These are phyloP conservation scores for Kwoniella bestiolae DNA, from an alignment of 768 basidiomycete species.

Conservation along the genomic window DNA sequence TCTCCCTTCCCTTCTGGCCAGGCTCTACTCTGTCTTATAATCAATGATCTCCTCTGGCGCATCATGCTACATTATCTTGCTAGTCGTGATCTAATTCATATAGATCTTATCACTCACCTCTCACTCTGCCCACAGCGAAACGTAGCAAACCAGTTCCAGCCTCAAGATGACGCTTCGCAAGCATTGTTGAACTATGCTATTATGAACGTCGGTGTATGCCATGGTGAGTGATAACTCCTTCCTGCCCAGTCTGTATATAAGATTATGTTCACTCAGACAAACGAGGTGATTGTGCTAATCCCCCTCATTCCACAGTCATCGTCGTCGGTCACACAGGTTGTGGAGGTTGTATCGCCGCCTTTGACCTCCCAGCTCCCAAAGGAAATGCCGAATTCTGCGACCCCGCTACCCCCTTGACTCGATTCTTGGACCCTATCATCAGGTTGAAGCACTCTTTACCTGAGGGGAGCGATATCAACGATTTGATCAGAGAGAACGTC, in stretches of 20 bases:
- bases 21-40: no score
- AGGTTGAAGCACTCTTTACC: conserved; percentile 60
- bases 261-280: no score
- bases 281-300: conserved; percentile 11
- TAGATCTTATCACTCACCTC: no score
- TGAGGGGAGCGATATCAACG: conserved; percentile 43
- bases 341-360: conserved; percentile 67
- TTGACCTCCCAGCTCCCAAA: conserved; percentile 38
- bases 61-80: no score
- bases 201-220: conserved; percentile 70
- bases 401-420: conserved; percentile 63
- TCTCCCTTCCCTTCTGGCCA: background rate
- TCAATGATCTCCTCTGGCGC: no score
- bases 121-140: conserved; percentile 66
- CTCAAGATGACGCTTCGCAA: conserved; percentile 71
- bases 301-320: conserved; percentile 63
- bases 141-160: conserved; percentile 85
- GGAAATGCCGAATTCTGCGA: conserved; percentile 15
- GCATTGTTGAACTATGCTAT: conserved; percentile 78
- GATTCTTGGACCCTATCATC: conserved; percentile 75
- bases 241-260: no score
- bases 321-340: conserved; percentile 83
- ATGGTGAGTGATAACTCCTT: conserved; percentile 70
- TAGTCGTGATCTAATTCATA: background rate
- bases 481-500: conserved; percentile 53